These are phyloP conservation scores for Tricholoma sp. DNA, from an alignment of 768 basidiomycete species.

Conservation along the genomic window DNA sequence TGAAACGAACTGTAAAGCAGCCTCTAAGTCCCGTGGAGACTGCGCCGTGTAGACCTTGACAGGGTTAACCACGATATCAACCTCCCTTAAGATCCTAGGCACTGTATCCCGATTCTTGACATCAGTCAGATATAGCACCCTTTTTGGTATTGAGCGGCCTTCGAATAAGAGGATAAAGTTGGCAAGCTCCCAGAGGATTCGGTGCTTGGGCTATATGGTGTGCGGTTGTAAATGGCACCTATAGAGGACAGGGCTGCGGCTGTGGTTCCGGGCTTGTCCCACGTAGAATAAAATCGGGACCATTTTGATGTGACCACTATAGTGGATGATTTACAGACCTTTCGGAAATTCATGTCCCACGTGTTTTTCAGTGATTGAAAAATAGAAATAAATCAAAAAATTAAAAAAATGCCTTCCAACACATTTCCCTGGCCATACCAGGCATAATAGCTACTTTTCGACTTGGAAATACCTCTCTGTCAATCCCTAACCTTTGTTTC, in stretches of 20 bases:
- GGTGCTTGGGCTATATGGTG: slow-evolving; percentile 20
- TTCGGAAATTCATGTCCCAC: too few relatives aligned
- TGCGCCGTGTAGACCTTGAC: slow-evolving; percentile 71
- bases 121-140: slow-evolving; percentile 72
- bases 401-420: too few relatives aligned
- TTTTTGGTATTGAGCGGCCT: slow-evolving; percentile 15
- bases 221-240: slow-evolving; percentile 18
- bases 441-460: too few relatives aligned
- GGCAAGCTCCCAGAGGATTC: slow-evolving; percentile 59
- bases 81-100: slow-evolving; percentile 40
- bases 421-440: too few relatives aligned
- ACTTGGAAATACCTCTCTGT: too few relatives aligned
- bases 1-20: slow-evolving; percentile 20
- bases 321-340: too few relatives aligned
- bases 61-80: slow-evolving; percentile 38
- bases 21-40: slow-evolving; percentile 41
- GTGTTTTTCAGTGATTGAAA: too few relatives aligned
- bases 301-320: slow-evolving; percentile 34
- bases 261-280: slow-evolving; percentile 63
- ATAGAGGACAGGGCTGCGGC: slow-evolving; percentile 40
- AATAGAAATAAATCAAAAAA: too few relatives aligned
- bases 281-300: slow-evolving; percentile 68
- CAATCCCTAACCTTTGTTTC: too few relatives aligned
- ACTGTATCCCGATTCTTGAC: slow-evolving; percentile 82
- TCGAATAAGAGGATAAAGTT: slow-evolving; percentile 48